Conservation (phyloP, 106 monocot genomes). For the Alisma plantagoaquatica region DNA sequence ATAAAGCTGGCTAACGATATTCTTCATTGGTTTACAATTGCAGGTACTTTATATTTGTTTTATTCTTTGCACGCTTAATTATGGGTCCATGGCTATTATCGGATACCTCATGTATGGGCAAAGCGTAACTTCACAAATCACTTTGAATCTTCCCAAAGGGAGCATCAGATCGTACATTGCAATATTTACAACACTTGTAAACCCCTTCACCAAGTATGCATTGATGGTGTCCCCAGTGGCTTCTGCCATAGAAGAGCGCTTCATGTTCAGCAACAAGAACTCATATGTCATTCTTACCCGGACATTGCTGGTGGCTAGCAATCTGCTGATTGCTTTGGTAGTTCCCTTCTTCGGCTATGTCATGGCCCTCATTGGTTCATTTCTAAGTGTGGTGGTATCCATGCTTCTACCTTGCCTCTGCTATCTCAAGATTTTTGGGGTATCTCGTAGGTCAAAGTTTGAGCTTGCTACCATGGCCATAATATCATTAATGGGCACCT, state of each 20-base stretch:
- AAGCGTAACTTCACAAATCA: conserved; percentile 17
- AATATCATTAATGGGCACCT: background rate
- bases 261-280: conserved; percentile 1
- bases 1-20: background rate
- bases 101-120: conserved; percentile 33
- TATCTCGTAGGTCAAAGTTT: background rate
- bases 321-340: conserved; percentile 4
- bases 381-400: conserved; percentile 6
- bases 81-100: conserved; percentile 23
- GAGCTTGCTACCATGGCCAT: conserved; percentile 2
- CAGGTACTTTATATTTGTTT: conserved; percentile 21
- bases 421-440: conserved; percentile 14
- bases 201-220: conserved; percentile 20
- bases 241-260: conserved; percentile 17
- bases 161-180: conserved; percentile 11
- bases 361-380: conserved; percentile 17
- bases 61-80: conserved; percentile 19
- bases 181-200: conserved; percentile 23
- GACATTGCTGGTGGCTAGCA: conserved; percentile 10
- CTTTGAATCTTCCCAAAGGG: conserved; percentile 15
- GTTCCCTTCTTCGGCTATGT: conserved; percentile 13
- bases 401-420: conserved; percentile 13
- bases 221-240: conserved; percentile 20
- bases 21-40: background rate
- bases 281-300: background rate